A percentile compares a stretch with the other conserved stretches of the same genome.
These are phyloP conservation scores for Fonsecaea pugnacius DNA, from an alignment of 2,329 filamentous ascomycete species.

Conservation along the genomic window DNA sequence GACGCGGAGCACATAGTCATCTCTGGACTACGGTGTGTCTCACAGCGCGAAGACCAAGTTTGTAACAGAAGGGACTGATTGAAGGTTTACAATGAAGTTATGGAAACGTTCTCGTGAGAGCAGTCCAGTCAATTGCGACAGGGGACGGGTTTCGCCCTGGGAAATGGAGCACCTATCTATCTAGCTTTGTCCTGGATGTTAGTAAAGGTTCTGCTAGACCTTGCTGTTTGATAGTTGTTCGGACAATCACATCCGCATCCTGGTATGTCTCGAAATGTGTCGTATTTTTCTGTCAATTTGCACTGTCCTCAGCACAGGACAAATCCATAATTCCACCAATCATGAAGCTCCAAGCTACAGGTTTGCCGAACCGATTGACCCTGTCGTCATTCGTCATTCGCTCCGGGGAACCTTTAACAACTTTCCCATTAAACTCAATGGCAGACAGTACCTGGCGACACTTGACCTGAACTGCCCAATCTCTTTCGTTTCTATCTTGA, in stretches of 20 bases:
- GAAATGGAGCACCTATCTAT: background rate
- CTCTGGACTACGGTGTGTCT: background rate
- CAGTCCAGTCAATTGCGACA: background rate
- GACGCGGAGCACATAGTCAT: background rate
- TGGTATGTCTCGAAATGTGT: background rate
- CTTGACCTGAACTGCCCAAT: background rate
- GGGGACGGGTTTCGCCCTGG: background rate
- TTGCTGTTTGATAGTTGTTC: background rate
- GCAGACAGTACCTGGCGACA: background rate
- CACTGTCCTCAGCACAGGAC: too few relatives aligned
- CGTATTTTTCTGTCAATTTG: too few relatives aligned
- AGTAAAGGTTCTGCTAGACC: background rate
- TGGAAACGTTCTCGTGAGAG: background rate
- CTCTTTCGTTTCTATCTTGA: background rate
- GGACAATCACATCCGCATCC: background rate
- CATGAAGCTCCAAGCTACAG: slow-evolving; percentile 11
- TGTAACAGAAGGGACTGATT: background rate
- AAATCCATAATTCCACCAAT: slow-evolving; percentile 11
- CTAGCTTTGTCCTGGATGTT: background rate
- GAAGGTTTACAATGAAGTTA: background rate
- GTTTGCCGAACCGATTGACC: slow-evolving; percentile 11
- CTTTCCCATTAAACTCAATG: slow-evolving; percentile 1
- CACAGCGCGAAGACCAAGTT: background rate
- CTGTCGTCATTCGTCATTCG: slow-evolving; percentile 20
- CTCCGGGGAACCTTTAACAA: background rate